phyloP scores from a whole-genome alignment of 257 asterid species.

The Haberlea rhodopensis region DNA sequence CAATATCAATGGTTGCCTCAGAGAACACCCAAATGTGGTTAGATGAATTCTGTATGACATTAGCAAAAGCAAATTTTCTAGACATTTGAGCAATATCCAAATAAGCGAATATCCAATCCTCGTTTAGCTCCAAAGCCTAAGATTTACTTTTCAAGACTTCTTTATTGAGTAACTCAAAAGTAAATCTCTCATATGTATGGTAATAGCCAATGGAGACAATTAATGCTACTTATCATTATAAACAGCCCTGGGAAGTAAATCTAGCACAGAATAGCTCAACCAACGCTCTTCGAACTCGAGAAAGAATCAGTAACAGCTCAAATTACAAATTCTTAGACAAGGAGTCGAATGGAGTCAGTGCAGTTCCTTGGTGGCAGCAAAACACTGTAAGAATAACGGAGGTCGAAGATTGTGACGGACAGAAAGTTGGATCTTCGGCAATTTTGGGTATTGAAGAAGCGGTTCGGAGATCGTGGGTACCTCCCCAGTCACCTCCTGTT shows the following conservation, averaged over 20 bases:
- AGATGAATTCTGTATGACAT: no score
- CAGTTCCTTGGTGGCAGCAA: constrained; percentile 59
- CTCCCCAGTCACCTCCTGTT: constrained; percentile 95
- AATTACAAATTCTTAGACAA: constrained; percentile 32
- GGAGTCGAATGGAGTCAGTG: constrained; percentile 48
- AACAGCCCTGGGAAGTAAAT: constrained; percentile 91
- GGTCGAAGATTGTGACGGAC: constrained; percentile 46
- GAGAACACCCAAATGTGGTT: no score
- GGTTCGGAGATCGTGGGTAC: constrained; percentile 71
- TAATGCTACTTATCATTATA: constrained; percentile 22
- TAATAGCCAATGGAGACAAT: not conserved
- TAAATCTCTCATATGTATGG: not conserved
- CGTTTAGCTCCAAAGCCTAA: constrained; percentile 70
- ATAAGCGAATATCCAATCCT: constrained; percentile 76
- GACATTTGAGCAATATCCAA: no score
- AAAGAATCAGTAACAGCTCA: constrained; percentile 32
- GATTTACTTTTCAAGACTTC: constrained; percentile 40
- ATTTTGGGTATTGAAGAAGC: constrained; percentile 36
- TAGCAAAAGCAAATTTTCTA: no score
- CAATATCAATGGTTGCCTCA: no score
- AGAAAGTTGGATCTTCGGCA: constrained; percentile 37
- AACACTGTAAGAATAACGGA: constrained; percentile 66
- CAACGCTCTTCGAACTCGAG: constrained; percentile 45
- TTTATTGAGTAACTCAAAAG: constrained; percentile 9
- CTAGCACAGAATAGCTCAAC: constrained; percentile 45